phyloP scores from a whole-genome alignment of 768 basidiomycete species.

The Dentipellis fragilis region DNA sequence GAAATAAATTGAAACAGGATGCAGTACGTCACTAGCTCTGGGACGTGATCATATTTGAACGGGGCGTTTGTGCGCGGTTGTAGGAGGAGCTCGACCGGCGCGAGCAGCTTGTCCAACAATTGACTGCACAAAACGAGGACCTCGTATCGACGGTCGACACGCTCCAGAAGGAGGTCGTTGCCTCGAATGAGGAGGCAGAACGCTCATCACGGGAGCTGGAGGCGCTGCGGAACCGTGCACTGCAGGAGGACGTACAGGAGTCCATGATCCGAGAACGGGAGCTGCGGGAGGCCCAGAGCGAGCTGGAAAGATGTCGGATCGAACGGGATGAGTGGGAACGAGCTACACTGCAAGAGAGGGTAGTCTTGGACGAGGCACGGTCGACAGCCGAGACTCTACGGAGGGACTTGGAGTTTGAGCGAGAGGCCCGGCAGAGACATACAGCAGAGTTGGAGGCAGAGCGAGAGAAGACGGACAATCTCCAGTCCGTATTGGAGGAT shows the following conservation, averaged over 20 bases:
- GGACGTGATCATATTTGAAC: background rate
- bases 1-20: conserved; percentile 92
- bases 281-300: conserved; percentile 71
- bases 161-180: conserved; percentile 69
- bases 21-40: conserved; percentile 51
- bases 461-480: conserved; percentile 65
- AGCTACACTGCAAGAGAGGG: conserved; percentile 53
- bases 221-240: conserved; percentile 47
- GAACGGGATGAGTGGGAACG: conserved; percentile 72
- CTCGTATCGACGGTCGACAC: conserved; percentile 63
- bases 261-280: conserved; percentile 64
- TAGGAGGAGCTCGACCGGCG: conserved; percentile 98
- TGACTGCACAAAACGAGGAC: conserved; percentile 73
- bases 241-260: conserved; percentile 66
- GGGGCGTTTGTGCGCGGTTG: conserved; percentile 4
- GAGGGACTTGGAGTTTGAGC: conserved; percentile 59
- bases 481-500: conserved; percentile 90
- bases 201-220: conserved; percentile 63
- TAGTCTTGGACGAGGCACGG: conserved; percentile 60
- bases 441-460: conserved; percentile 52
- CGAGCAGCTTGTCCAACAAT: conserved; percentile 71
- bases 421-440: conserved; percentile 48
- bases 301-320: conserved; percentile 77
- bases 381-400: conserved; percentile 44
- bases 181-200: conserved; percentile 67